Percentiles rank a stretch among this genome's conserved stretches.
Evolutionary conservation across 768 basidiomycete species (phyloP).

Genomic region (Rhizopogon sp.): DNA sequence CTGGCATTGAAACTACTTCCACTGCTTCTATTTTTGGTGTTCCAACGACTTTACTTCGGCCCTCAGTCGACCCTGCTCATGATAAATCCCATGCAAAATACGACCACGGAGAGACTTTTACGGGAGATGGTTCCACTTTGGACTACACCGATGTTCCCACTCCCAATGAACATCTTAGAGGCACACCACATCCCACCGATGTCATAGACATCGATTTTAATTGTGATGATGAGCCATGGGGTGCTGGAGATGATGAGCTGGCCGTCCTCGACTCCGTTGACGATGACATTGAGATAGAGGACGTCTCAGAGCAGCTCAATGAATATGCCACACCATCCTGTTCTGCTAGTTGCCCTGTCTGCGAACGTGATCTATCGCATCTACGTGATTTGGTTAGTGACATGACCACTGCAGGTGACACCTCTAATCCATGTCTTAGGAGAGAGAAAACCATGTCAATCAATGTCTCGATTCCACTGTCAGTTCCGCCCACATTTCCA

Average conservation of each 20-base stretch:
- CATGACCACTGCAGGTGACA: slow-evolving; percentile 1
- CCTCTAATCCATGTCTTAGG: slow-evolving; percentile 28
- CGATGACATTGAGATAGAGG: slow-evolving; percentile 20
- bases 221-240: slow-evolving; percentile 48
- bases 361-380: slow-evolving; percentile 10
- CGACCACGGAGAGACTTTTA: not conserved
- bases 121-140: not conserved
- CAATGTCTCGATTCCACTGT: slow-evolving; percentile 42
- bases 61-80: not conserved
- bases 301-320: slow-evolving; percentile 10
- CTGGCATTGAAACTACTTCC: not conserved
- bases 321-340: not conserved
- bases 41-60: slow-evolving; percentile 12
- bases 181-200: not conserved
- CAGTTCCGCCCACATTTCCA: not conserved
- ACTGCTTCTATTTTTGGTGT: slow-evolving; percentile 12
- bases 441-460: slow-evolving; percentile 52
- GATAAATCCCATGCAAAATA: not conserved
- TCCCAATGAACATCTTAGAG: not conserved
- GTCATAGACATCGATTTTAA: not conserved
- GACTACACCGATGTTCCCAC: not conserved
- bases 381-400: slow-evolving; percentile 21
- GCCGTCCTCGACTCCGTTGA: slow-evolving; percentile 27
- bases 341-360: slow-evolving; percentile 22
- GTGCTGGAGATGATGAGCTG: slow-evolving; percentile 68